These are phyloP conservation scores for Leucosporidium scottii DNA, from an alignment of 768 basidiomycete species.

Conservation along the genomic window DNA sequence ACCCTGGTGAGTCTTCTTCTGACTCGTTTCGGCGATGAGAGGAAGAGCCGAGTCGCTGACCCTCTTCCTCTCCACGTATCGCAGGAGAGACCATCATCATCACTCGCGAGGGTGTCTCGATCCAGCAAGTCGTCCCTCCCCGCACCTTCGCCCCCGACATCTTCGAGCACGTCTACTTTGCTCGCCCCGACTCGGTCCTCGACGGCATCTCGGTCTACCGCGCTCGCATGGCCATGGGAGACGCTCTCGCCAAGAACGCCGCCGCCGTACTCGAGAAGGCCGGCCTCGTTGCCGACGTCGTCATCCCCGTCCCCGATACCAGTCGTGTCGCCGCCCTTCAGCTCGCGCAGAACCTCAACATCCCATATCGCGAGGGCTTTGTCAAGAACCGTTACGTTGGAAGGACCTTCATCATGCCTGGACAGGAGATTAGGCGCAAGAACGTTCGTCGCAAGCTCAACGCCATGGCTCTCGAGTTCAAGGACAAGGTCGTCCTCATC, in stretches of 20 bases:
- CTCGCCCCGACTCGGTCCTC: slow-evolving; percentile 92
- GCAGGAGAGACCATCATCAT: slow-evolving; percentile 92
- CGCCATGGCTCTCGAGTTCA: slow-evolving; percentile 97
- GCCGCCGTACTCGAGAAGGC: slow-evolving; percentile 60
- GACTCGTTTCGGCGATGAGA: slow-evolving; percentile 1
- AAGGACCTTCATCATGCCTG: slow-evolving; percentile 98
- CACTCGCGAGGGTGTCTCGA: slow-evolving; percentile 65
- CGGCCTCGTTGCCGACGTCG: slow-evolving; percentile 77
- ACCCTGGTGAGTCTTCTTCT: slow-evolving; percentile 58
- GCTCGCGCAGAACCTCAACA: slow-evolving; percentile 74
- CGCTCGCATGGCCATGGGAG: slow-evolving; percentile 99
- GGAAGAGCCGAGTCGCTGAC: neutral
- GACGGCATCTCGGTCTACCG: slow-evolving; percentile 97
- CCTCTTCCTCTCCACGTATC: neutral
- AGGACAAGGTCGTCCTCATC: slow-evolving; percentile 80
- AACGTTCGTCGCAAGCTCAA: slow-evolving; percentile 93
- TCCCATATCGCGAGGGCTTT: slow-evolving; percentile 97
- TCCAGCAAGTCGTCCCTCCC: slow-evolving; percentile 62
- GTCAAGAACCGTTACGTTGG: slow-evolving; percentile 98
- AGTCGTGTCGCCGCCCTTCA: slow-evolving; percentile 93
- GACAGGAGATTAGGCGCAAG: slow-evolving; percentile 88
- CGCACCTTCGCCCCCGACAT: slow-evolving; percentile 90
- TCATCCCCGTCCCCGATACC: slow-evolving; percentile 97
- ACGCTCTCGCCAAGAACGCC: slow-evolving; percentile 83
- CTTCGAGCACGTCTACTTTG: slow-evolving; percentile 98